Evolutionary conservation across 306 rosid genomes (phyloP).

Genomic region (Quercus dentata): DNA sequence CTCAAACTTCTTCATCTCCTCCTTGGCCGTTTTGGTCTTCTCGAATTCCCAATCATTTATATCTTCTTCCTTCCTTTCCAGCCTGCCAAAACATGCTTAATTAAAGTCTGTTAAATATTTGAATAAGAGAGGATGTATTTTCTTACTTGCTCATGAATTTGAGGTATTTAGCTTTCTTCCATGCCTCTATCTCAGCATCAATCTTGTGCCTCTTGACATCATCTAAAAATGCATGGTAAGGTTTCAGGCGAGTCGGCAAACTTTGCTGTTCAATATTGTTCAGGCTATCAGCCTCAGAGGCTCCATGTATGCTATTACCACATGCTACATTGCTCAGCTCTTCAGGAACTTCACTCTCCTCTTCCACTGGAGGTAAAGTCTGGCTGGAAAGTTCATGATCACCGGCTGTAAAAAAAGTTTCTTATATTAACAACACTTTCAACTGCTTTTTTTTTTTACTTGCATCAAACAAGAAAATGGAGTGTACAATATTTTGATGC

Average conservation of each 20-base stretch:
- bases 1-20: conserved; percentile 59
- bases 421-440: conserved; percentile 24
- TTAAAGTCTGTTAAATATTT: neutral
- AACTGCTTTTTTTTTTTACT: conserved; percentile 1
- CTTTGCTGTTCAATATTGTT: neutral
- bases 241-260: conserved; percentile 25
- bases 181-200: conserved; percentile 43
- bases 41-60: conserved; percentile 58
- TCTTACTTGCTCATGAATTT: conserved; percentile 49
- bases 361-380: conserved; percentile 28
- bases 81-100: conserved; percentile 21
- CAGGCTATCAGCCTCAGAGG: conserved; percentile 2
- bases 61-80: conserved; percentile 52
- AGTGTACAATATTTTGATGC: neutral
- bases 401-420: neutral
- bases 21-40: conserved; percentile 46
- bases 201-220: conserved; percentile 42
- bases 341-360: conserved; percentile 38
- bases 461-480: too few relatives aligned
- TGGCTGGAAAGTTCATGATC: conserved; percentile 24
- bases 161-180: conserved; percentile 45
- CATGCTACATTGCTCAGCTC: conserved; percentile 25
- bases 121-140: neutral
- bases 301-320: conserved; percentile 15
- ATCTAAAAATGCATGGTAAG: conserved; percentile 44